phyloP scores from a whole-genome alignment of 1,139 yeast genomes.

The Candida labiduridarum region DNA sequence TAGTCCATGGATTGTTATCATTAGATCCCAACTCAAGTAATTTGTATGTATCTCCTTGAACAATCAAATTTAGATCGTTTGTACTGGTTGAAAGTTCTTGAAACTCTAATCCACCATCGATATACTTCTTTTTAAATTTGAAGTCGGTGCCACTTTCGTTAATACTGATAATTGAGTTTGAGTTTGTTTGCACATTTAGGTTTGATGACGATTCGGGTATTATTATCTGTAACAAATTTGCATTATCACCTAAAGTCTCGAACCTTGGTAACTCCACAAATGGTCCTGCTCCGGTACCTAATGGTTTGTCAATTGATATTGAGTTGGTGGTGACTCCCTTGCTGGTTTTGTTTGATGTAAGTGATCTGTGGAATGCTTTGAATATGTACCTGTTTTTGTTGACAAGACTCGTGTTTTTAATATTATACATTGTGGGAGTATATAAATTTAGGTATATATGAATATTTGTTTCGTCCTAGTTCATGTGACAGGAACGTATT shows the following conservation, averaged over 20 bases:
- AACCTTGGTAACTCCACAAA: constrained; percentile 41
- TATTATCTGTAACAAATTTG: constrained; percentile 34
- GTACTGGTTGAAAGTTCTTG: constrained; percentile 27
- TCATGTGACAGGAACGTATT: too few species aligned
- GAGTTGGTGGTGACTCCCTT: background rate
- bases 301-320: constrained; percentile 12
- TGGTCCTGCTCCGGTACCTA: constrained; percentile 41
- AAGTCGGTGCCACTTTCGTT: constrained; percentile 31
- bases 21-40: constrained; percentile 22
- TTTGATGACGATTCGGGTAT: constrained; percentile 35
- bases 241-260: constrained; percentile 33
- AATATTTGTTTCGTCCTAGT: background rate
- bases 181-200: constrained; percentile 27
- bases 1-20: constrained; percentile 29
- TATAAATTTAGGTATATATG: background rate
- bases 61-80: constrained; percentile 28
- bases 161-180: constrained; percentile 30
- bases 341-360: background rate
- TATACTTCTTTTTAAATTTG: background rate
- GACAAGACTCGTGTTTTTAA: background rate
- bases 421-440: background rate
- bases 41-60: constrained; percentile 32
- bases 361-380: background rate
- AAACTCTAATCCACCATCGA: constrained; percentile 16
- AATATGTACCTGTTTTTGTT: background rate